Evolutionary conservation across 2,329 filamentous ascomycete genomes (phyloP).

Genomic region (Paecilomyces niveus): DNA sequence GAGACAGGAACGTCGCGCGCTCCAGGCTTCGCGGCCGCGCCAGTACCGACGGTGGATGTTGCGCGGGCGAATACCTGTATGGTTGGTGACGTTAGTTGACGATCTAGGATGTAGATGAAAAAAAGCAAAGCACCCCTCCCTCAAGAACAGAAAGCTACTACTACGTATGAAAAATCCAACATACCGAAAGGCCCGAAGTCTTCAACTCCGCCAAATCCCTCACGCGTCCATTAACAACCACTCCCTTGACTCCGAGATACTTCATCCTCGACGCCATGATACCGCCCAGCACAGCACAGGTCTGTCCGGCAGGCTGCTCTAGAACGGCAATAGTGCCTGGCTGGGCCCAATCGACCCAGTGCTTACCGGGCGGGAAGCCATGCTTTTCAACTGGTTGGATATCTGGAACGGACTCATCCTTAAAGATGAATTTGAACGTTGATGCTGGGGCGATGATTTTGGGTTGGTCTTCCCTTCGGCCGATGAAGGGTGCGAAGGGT

Average conservation of each 20-base stretch:
- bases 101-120: neutral
- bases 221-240: constrained; percentile 62
- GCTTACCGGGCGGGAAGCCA: constrained; percentile 52
- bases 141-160: neutral
- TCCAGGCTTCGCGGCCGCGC: constrained; percentile 37
- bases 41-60: constrained; percentile 39
- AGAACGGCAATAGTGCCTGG: constrained; percentile 58
- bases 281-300: constrained; percentile 67
- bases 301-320: constrained; percentile 57
- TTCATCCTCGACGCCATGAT: constrained; percentile 69
- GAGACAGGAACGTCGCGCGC: constrained; percentile 33
- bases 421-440: constrained; percentile 51
- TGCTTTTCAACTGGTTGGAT: constrained; percentile 26
- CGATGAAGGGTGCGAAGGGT: constrained; percentile 27
- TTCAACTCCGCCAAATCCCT: constrained; percentile 58
- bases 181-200: constrained; percentile 50
- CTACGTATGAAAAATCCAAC: constrained; percentile 20
- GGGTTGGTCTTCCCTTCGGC: constrained; percentile 16
- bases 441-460: constrained; percentile 38
- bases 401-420: constrained; percentile 38
- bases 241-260: constrained; percentile 50
- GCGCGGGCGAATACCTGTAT: constrained; percentile 36
- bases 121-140: neutral
- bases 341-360: constrained; percentile 62
- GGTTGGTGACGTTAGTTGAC: neutral